A percentile compares a stretch with the other conserved stretches of the same genome.
Conservation (phyloP, 768 basidiomycete genomes). For the Termitomyces sp. region DNA sequence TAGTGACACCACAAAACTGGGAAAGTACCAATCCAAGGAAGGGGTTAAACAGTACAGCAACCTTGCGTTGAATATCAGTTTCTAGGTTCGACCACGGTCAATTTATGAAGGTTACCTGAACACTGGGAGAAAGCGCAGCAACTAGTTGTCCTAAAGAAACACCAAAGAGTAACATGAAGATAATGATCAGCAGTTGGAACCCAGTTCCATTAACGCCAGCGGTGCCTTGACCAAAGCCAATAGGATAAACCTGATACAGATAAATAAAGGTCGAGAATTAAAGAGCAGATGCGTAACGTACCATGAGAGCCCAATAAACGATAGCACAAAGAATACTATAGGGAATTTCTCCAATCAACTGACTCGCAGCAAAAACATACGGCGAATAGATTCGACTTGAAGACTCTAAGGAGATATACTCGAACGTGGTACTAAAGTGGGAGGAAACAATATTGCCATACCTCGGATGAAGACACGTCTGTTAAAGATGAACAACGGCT, state of each 20-base stretch:
- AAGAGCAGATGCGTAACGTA: slow-evolving; percentile 20
- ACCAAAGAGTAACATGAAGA: slow-evolving; percentile 60
- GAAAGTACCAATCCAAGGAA: slow-evolving; percentile 60
- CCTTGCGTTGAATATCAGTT: slow-evolving; percentile 23
- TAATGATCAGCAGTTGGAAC: slow-evolving; percentile 63
- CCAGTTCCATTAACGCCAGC: slow-evolving; percentile 58
- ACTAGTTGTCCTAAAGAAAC: slow-evolving; percentile 73
- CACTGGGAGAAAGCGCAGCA: slow-evolving; percentile 69
- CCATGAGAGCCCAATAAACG: slow-evolving; percentile 74
- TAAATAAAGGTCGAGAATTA: not conserved
- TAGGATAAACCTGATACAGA: slow-evolving; percentile 45
- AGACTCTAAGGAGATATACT: slow-evolving; percentile 39
- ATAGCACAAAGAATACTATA: slow-evolving; percentile 65
- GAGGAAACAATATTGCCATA: slow-evolving; percentile 3
- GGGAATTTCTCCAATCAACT: slow-evolving; percentile 77
- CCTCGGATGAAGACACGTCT: slow-evolving; percentile 41
- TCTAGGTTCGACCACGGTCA: not conserved
- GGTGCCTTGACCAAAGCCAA: slow-evolving; percentile 59
- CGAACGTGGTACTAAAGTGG: not conserved
- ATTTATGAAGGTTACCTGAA: slow-evolving; percentile 37
- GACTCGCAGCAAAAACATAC: slow-evolving; percentile 78
- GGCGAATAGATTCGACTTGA: slow-evolving; percentile 85
- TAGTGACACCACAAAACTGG: slow-evolving; percentile 78
- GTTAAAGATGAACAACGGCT: slow-evolving; percentile 78
- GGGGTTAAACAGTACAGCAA: slow-evolving; percentile 78